Evolutionary conservation across 2,329 filamentous ascomycete genomes (phyloP).

Genomic region (Stagonosporopsis rhizophila): DNA sequence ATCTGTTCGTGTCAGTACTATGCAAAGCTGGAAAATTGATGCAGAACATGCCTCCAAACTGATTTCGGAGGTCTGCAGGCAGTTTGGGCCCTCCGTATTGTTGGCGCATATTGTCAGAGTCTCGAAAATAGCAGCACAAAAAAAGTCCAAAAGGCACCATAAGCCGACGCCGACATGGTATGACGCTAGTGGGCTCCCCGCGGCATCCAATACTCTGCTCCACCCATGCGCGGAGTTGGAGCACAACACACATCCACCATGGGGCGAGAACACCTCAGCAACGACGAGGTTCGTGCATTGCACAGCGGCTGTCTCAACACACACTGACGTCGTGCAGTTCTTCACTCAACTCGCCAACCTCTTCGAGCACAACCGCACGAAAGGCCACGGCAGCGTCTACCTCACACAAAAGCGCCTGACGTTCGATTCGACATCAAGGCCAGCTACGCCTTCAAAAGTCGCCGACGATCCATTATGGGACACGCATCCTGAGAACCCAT

Average conservation of each 20-base stretch:
- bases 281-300: constrained; percentile 65
- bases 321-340: constrained; percentile 62
- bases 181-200: constrained; percentile 25
- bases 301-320: too few relatives aligned
- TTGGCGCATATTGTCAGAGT: constrained; percentile 47
- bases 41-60: constrained; percentile 47
- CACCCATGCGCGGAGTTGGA: constrained; percentile 33
- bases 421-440: constrained; percentile 51
- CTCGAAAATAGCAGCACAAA: constrained; percentile 29
- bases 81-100: constrained; percentile 53
- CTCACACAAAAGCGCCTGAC: constrained; percentile 75
- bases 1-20: constrained; percentile 29
- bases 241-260: constrained; percentile 45
- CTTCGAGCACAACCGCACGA: constrained; percentile 70
- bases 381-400: constrained; percentile 75
- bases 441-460: constrained; percentile 46
- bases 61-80: constrained; percentile 54
- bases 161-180: constrained; percentile 23
- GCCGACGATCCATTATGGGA: constrained; percentile 66
- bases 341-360: constrained; percentile 72
- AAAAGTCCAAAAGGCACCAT: constrained; percentile 35
- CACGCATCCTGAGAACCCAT: constrained; percentile 63
- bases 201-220: constrained; percentile 22
- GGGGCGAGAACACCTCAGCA: constrained; percentile 62
- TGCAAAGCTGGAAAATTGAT: not conserved